Base-by-base conservation (phyloP, 2,329 filamentous ascomycete genomes). In the Trichoderma citrinoviride region DNA sequence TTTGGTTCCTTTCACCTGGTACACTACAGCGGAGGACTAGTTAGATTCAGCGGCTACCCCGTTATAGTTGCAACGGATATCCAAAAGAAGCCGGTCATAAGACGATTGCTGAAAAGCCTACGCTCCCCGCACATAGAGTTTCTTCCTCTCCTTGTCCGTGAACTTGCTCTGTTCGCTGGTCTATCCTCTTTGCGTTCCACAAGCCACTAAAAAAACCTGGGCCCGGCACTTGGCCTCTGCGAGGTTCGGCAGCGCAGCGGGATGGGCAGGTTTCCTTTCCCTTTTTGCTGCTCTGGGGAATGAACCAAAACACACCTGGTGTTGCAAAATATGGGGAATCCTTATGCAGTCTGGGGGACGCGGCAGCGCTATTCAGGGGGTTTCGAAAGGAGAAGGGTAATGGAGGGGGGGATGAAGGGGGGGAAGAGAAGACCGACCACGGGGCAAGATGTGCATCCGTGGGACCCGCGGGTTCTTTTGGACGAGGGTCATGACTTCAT, bases 21-120 rank as follows among this genome's bases (percentile, higher is more conserved):
- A 43, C 33, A 27, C 19, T 61, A 52, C 25, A 53, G 27, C 44
- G 44, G 43, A 40, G 44, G 57, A 65, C 15, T 65, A 65, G 65
- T 74, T 73, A 71, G 72, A 73, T 72, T 73, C 25, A 37, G 53
- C 44, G 40, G 49, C 29, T 23, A 41, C 63, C n/a, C 29, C 50
- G 29, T 46, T 61, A 23, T 19, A 44, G 17, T 23, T 40, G 60
- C 60, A 15, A 21, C 37, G 10, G 37, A 29, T 29, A 47, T n/a
- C 37, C 37, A 14, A 27, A 43, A 29, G 40, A 60, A 41, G 40
- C 19, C 14, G 3, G 44, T 7, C 49, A 60, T 41, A 50, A 12
- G 43, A 25, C 17, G 17, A 40, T n/a, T 25, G 19, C n/a, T 21
- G 23, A 19, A 40, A 58, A 33, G 17, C 55, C 37, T 27, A 25